phyloP scores from a whole-genome alignment of 345 rosid genomes.

The Limnanthes douglasii region DNA sequence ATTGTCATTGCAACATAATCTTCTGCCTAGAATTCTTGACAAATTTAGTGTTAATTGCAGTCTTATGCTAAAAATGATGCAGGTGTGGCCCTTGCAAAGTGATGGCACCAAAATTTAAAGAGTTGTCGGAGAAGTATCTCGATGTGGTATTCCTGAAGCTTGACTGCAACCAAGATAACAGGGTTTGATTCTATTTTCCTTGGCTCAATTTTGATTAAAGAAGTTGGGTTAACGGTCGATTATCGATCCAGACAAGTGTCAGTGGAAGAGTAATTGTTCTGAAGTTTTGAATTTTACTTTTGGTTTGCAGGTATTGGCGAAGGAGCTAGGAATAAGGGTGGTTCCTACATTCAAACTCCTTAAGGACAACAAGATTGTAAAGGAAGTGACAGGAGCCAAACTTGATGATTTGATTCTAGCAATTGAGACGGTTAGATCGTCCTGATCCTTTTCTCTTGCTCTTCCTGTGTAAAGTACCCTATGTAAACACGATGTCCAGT shows the following conservation, averaged over 20 bases:
- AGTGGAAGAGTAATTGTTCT: not conserved
- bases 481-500: too few species aligned
- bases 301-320: conserved; percentile 65
- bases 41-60: not conserved
- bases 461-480: conserved; percentile 9
- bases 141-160: conserved; percentile 90
- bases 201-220: not conserved
- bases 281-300: not conserved
- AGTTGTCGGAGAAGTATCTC: conserved; percentile 50
- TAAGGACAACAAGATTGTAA: conserved; percentile 44
- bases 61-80: not conserved
- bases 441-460: conserved; percentile 18
- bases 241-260: too few species aligned
- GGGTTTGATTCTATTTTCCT: conserved; percentile 16
- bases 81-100: conserved; percentile 98
- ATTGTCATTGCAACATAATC: not conserved
- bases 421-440: conserved; percentile 54
- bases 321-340: conserved; percentile 77
- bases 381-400: conserved; percentile 82
- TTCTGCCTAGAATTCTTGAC: not conserved
- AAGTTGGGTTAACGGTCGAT: not conserved
- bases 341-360: conserved; percentile 91
- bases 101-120: conserved; percentile 71
- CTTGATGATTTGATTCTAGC: conserved; percentile 57
- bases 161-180: conserved; percentile 88